Conservation (phyloP, 73 alveolate species). For the Halteria grandinella region DNA sequence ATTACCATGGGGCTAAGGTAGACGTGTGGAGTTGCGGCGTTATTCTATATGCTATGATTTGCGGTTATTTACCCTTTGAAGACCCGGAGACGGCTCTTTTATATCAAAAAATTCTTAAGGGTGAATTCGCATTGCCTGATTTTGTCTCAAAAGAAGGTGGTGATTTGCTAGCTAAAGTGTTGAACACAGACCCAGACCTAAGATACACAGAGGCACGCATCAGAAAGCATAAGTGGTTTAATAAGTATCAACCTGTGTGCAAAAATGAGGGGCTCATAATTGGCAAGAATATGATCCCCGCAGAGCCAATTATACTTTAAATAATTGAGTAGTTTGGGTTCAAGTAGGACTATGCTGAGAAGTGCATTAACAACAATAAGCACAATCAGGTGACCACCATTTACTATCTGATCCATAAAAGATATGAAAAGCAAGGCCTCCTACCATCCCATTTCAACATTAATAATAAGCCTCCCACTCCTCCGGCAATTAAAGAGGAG, state of each 20-base stretch:
- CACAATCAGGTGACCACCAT: constrained; percentile 88
- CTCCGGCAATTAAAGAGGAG: neutral
- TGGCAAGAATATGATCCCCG: constrained; percentile 83
- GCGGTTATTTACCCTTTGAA: constrained; percentile 83
- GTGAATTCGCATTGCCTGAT: constrained; percentile 86
- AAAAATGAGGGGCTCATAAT: constrained; percentile 79
- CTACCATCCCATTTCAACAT: constrained; percentile 35
- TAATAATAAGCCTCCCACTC: no score
- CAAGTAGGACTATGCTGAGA: constrained; percentile 73
- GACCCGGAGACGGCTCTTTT: constrained; percentile 75
- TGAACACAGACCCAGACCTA: constrained; percentile 89
- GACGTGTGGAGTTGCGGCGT: constrained; percentile 69
- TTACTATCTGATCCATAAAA: constrained; percentile 70
- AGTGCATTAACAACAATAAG: constrained; percentile 69
- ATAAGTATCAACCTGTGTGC: constrained; percentile 62
- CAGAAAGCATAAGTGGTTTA: constrained; percentile 89
- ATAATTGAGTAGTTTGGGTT: constrained; percentile 51
- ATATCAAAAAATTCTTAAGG: constrained; percentile 76
- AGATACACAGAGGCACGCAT: constrained; percentile 85
- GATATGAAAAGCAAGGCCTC: constrained; percentile 43
- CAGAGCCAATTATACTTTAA: constrained; percentile 79
- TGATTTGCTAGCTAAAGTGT: constrained; percentile 80
- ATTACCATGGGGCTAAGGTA: constrained; percentile 54
- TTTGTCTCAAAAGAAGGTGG: constrained; percentile 83
- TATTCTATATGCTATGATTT: constrained; percentile 67